Evolutionary conservation across 805 yeast genomes (phyloP), one percentile per base, ranked within the genome.

Genomic region (Barnettozyma salicaria): DNA sequence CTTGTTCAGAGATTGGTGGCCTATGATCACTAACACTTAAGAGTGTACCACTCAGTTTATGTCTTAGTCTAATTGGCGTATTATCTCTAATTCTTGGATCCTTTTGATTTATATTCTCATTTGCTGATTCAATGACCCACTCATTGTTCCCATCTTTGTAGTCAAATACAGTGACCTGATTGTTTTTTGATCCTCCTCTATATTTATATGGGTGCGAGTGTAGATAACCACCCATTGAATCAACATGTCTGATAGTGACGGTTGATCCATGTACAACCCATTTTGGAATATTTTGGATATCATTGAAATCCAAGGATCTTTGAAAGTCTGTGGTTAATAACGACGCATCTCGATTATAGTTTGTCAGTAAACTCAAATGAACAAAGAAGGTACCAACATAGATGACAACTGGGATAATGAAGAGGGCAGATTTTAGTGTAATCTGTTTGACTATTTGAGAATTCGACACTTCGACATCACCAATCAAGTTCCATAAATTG

Each of bases 1-100:
- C 97, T 52, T 86, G 92, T 54, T 86, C 95, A 8, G 90, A 74
- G 19, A 88, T 74, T 8, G 96, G 96, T 4, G 97, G 96, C 42
- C 89, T 76, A 34, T 72, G 64, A 2, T 58, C 45, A 43, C 84
- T 83, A 17, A 87, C 82, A 45, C 78, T 78, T 36, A 92, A 60
- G 31, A 83, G 74, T 44, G 76, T 76, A 12, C 79, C 74, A 1
- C 97, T 82, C 2, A 50, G 43, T 40, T 68, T 67, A 57, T 92
- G 97, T 63, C 74, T 76, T n/a, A 92, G 56, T 41, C 81, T 68
- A 16, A 90, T 62, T 27, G 81, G 63, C 2, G 61, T 59, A 9
- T 54, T 50, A 29, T 55, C 45, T 17, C 49, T 50, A 36, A 51
- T 30, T 51, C 58, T 23, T 45, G 60, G 40, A 55, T 55, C 47